Evolutionary conservation across 768 basidiomycete genomes (phyloP).

Genomic region (Rhodotorula babjevae): DNA sequence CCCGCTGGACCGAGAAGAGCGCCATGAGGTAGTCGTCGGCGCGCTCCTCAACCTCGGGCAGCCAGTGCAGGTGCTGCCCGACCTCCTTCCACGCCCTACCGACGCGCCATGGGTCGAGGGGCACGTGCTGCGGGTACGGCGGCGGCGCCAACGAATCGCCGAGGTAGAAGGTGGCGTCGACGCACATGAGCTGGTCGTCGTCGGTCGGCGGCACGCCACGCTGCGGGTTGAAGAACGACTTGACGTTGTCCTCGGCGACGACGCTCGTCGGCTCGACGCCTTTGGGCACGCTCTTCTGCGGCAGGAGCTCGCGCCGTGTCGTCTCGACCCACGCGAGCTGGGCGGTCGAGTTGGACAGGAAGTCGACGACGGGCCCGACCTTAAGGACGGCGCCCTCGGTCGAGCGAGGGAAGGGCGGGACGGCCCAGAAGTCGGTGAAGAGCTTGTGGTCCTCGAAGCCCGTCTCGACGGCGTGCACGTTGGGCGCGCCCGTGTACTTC

Average conservation of each 20-base stretch:
- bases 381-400: not conserved
- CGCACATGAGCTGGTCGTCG: not conserved
- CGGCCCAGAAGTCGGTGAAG: constrained; percentile 3
- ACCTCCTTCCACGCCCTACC: not conserved
- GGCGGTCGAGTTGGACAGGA: not conserved
- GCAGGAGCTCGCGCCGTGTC: not conserved
- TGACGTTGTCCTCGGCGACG: not conserved
- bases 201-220: not conserved
- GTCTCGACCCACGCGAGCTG: not conserved
- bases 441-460: not conserved
- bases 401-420: not conserved
- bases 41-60: not conserved
- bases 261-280: not conserved
- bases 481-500: not conserved
- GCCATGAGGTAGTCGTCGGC: not conserved
- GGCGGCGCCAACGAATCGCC: constrained; percentile 22
- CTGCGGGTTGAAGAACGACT: not conserved
- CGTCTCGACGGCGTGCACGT: not conserved
- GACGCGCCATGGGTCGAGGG: not conserved
- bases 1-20: not conserved
- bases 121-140: not conserved
- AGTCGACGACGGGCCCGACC: not conserved
- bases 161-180: not conserved
- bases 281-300: not conserved
- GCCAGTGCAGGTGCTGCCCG: constrained; percentile 6